Conservation (phyloP, 1,284 basidiomycete species). For the Tylopilus sp. region DNA sequence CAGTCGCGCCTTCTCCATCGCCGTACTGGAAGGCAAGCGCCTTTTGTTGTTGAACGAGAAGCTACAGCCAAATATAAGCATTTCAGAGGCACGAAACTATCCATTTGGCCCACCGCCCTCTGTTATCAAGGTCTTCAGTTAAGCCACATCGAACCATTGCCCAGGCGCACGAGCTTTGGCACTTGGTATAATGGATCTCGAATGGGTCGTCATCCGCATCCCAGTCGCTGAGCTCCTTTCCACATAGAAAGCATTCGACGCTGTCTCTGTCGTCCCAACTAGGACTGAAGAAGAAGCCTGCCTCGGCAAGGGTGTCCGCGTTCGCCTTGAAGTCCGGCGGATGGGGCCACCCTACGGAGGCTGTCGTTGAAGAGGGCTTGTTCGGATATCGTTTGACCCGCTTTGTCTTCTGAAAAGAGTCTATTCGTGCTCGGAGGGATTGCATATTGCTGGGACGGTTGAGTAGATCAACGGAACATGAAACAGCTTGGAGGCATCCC, state of each 20-base stretch:
- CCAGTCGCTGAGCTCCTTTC: slow-evolving; percentile 76
- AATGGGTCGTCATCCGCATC: slow-evolving; percentile 77
- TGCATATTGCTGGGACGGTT: slow-evolving; percentile 43
- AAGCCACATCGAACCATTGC: slow-evolving; percentile 70
- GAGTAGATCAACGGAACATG: too few species aligned
- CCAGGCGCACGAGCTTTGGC: slow-evolving; percentile 65
- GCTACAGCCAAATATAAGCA: slow-evolving; percentile 36
- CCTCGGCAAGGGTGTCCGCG: slow-evolving; percentile 67
- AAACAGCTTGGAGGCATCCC: not conserved
- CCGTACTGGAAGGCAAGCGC: slow-evolving; percentile 60
- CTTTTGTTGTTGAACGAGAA: slow-evolving; percentile 53
- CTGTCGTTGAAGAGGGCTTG: slow-evolving; percentile 36
- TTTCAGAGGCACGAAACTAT: not conserved
- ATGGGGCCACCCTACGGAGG: slow-evolving; percentile 64
- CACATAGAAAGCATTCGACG: slow-evolving; percentile 74
- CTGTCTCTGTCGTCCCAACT: slow-evolving; percentile 60
- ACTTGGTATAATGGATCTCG: slow-evolving; percentile 68
- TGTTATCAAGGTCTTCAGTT: slow-evolving; percentile 48
- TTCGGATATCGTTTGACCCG: slow-evolving; percentile 47
- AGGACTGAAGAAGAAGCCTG: slow-evolving; percentile 79
- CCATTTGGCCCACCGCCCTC: slow-evolving; percentile 49
- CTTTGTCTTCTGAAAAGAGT: slow-evolving; percentile 54
- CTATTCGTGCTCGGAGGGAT: slow-evolving; percentile 49
- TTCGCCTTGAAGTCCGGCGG: slow-evolving; percentile 57
- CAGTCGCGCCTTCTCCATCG: slow-evolving; percentile 65